Percentiles rank a stretch among this genome's conserved stretches.
Evolutionary conservation across 2,329 filamentous ascomycete genomes (phyloP).

Genomic region (Scorias spongiosa): DNA sequence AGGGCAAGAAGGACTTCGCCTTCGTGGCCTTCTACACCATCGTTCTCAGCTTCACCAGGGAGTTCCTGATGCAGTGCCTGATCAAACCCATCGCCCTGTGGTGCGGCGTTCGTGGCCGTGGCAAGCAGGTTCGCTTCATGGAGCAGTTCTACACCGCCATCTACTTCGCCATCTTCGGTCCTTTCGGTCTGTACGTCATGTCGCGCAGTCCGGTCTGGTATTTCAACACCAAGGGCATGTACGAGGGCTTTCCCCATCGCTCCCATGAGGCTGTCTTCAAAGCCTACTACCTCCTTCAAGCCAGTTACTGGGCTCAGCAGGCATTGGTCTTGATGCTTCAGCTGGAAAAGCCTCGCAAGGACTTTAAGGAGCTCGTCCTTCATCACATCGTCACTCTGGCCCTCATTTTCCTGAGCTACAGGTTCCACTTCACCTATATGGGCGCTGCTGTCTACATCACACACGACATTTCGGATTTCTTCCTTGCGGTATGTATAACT

Average conservation of each 20-base stretch:
- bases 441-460: constrained; percentile 87
- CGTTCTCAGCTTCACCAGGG: constrained; percentile 80
- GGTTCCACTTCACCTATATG: constrained; percentile 95
- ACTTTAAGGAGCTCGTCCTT: constrained; percentile 82
- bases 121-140: constrained; percentile 84
- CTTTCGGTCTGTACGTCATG: constrained; percentile 83
- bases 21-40: constrained; percentile 83
- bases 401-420: constrained; percentile 75
- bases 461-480: constrained; percentile 89
- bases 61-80: constrained; percentile 88
- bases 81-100: constrained; percentile 60
- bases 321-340: constrained; percentile 73
- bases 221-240: constrained; percentile 84
- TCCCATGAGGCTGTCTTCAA: constrained; percentile 73
- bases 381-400: constrained; percentile 82
- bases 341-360: constrained; percentile 85
- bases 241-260: constrained; percentile 71
- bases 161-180: constrained; percentile 73
- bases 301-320: constrained; percentile 91
- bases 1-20: constrained; percentile 71
- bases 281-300: constrained; percentile 90
- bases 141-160: constrained; percentile 89
- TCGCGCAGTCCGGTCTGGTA: constrained; percentile 84
- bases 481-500: constrained; percentile 59
- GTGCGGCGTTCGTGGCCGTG: constrained; percentile 53